phyloP scores from a whole-genome alignment of 2,329 filamentous ascomycete species.

The Verticillium isaacii region DNA sequence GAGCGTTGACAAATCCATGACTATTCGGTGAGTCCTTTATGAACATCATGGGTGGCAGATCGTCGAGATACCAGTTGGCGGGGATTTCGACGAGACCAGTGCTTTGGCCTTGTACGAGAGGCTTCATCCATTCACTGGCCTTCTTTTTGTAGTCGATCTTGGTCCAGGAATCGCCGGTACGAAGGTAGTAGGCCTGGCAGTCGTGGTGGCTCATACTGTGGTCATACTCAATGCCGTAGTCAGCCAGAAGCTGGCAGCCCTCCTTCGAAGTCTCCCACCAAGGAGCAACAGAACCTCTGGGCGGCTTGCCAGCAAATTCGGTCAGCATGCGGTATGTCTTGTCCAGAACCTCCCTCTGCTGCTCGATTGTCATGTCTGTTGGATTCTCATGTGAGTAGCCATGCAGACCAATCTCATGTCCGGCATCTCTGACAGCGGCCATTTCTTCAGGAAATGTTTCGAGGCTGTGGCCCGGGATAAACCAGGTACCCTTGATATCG shows the following conservation, averaged over 20 bases:
- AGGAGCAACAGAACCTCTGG: constrained; percentile 66
- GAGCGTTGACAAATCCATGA: constrained; percentile 55
- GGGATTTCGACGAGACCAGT: constrained; percentile 66
- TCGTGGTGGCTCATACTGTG: constrained; percentile 64
- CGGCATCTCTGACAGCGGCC: constrained; percentile 37
- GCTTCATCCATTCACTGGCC: constrained; percentile 63
- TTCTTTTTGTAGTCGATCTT: constrained; percentile 63
- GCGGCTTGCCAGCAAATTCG: constrained; percentile 64
- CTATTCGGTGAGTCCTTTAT: constrained; percentile 61
- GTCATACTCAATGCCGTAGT: constrained; percentile 67
- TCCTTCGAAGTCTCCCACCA: constrained; percentile 71
- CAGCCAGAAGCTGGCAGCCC: constrained; percentile 58
- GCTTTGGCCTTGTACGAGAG: constrained; percentile 50
- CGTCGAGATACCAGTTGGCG: constrained; percentile 60
- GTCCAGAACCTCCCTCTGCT: constrained; percentile 70
- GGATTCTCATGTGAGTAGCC: constrained; percentile 75
- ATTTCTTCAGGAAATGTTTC: constrained; percentile 44
- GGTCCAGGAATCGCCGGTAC: constrained; percentile 61
- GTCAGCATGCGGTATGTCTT: constrained; percentile 70
- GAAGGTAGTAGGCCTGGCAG: constrained; percentile 58
- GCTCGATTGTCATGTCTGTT: constrained; percentile 65
- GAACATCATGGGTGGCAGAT: constrained; percentile 67
- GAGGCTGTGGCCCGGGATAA: constrained; percentile 43
- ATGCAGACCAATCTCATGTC: constrained; percentile 53
- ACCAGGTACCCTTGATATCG: constrained; percentile 60